These are phyloP conservation scores for Ophiocordyceps unilateralis DNA, from an alignment of 2,329 filamentous ascomycete genomes.

Conservation along the genomic window DNA sequence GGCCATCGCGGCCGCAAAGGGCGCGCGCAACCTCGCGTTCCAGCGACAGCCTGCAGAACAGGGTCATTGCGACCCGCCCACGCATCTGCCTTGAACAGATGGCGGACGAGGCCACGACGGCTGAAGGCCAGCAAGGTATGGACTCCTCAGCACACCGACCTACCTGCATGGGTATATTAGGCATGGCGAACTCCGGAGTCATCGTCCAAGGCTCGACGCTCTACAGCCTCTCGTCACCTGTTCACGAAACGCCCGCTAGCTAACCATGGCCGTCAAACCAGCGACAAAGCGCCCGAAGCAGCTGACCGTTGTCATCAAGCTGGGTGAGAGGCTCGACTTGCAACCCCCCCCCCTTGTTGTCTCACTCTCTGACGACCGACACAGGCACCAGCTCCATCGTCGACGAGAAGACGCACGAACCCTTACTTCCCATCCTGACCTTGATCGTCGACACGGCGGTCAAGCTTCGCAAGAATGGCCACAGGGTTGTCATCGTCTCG, in stretches of 20 bases:
- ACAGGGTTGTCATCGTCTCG: conserved; percentile 88
- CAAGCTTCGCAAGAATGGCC: conserved; percentile 73
- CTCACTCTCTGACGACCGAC: not conserved
- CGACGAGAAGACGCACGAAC: conserved; percentile 87
- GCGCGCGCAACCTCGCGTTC: not conserved
- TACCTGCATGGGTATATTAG: too few relatives aligned
- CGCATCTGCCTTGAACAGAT: too few relatives aligned
- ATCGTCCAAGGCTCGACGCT: not conserved
- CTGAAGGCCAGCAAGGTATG: too few relatives aligned
- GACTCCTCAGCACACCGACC: too few relatives aligned
- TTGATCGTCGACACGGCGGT: conserved; percentile 90
- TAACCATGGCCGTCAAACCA: conserved; percentile 5
- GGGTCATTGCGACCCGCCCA: not conserved
- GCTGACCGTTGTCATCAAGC: conserved; percentile 58
- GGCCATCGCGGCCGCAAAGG: not conserved
- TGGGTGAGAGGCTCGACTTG: conserved; percentile 41
- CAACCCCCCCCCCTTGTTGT: not conserved
- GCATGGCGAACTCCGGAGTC: too few relatives aligned
- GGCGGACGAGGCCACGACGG: too few relatives aligned
- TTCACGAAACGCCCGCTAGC: not conserved
- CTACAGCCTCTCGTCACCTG: not conserved
- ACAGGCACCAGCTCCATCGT: conserved; percentile 97
- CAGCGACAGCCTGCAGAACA: not conserved
- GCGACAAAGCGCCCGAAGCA: conserved; percentile 44
- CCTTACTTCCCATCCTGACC: conserved; percentile 75